Conservation (phyloP, 176 grass and related monocot genomes). For the Zoysia japonica region DNA sequence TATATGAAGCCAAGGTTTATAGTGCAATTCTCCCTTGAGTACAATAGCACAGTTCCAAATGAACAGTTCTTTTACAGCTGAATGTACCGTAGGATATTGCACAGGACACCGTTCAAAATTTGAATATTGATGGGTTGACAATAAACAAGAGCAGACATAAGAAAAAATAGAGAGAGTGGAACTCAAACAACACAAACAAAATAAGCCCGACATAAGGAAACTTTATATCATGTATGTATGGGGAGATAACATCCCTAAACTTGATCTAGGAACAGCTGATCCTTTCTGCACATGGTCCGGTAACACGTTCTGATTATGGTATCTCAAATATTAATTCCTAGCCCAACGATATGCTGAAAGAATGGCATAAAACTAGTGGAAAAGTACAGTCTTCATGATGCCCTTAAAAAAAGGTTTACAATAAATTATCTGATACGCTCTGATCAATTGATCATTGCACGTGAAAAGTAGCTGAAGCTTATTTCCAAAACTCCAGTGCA, state of each 20-base stretch:
- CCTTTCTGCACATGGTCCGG: slow-evolving; percentile 28
- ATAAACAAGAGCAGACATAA: slow-evolving; percentile 10
- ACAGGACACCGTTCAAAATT: not conserved
- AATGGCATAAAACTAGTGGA: slow-evolving; percentile 19
- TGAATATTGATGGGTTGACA: not conserved
- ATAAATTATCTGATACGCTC: not conserved
- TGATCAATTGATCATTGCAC: not conserved
- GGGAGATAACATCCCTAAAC: not conserved
- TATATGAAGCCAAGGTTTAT: not conserved
- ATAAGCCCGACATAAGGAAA: slow-evolving; percentile 5
- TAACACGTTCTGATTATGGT: slow-evolving; percentile 3
- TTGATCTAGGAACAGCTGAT: slow-evolving; percentile 30
- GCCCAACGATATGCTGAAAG: slow-evolving; percentile 11
- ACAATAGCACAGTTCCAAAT: not conserved
- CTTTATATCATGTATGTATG: not conserved
- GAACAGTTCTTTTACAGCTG: slow-evolving; percentile 2
- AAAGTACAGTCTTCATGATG: slow-evolving; percentile 18
- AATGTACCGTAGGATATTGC: not conserved
- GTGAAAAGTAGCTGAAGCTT: not conserved
- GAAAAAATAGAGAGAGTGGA: not conserved
- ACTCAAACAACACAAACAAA: not conserved
- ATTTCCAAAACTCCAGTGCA: not conserved
- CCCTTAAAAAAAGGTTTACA: not conserved
- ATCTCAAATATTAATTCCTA: slow-evolving; percentile 8
- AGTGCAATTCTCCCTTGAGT: slow-evolving; percentile 8